These are phyloP conservation scores for Brassica napus DNA, from an alignment of 345 rosid genomes.

Conservation along the genomic window DNA sequence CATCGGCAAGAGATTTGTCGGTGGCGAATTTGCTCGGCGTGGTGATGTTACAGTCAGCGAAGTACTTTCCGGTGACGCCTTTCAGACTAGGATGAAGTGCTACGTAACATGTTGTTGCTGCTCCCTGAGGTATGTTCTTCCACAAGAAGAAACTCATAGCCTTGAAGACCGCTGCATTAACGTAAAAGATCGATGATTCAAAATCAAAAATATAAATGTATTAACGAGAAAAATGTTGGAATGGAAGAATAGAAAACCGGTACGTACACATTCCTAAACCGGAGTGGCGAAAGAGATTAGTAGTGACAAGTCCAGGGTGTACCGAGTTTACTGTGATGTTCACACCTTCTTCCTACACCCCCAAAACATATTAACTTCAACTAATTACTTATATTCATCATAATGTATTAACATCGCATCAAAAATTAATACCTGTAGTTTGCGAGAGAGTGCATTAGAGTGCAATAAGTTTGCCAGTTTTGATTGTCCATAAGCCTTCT, in stretches of 20 bases:
- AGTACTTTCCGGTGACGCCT: constrained; percentile 76
- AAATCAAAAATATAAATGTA: not conserved
- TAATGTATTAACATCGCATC: not conserved
- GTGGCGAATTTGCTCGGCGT: constrained; percentile 54
- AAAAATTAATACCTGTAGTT: constrained; percentile 46
- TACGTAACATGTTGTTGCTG: constrained; percentile 85
- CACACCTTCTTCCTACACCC: constrained; percentile 67
- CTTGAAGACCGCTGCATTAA: constrained; percentile 55
- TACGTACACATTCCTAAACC: constrained; percentile 35
- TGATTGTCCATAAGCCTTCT: constrained; percentile 91
- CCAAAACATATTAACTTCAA: not conserved
- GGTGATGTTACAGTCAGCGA: constrained; percentile 63
- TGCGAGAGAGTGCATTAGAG: constrained; percentile 80
- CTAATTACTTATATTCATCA: not conserved
- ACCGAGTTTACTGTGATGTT: constrained; percentile 78
- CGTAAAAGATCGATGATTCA: not conserved
- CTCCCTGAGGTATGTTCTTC: constrained; percentile 96
- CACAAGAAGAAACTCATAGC: constrained; percentile 57
- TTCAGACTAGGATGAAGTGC: constrained; percentile 73
- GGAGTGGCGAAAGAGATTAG: constrained; percentile 68
- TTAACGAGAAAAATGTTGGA: not conserved
- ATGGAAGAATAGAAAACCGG: not conserved
- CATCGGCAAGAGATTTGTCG: constrained; percentile 49
- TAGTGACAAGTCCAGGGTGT: constrained; percentile 90
- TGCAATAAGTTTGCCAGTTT: constrained; percentile 83